Evolutionary conservation across 2,329 filamentous ascomycete species (phyloP), one percentile per base, ranked within the genome.

Genomic region (Phaeomoniella chlamydospora): DNA sequence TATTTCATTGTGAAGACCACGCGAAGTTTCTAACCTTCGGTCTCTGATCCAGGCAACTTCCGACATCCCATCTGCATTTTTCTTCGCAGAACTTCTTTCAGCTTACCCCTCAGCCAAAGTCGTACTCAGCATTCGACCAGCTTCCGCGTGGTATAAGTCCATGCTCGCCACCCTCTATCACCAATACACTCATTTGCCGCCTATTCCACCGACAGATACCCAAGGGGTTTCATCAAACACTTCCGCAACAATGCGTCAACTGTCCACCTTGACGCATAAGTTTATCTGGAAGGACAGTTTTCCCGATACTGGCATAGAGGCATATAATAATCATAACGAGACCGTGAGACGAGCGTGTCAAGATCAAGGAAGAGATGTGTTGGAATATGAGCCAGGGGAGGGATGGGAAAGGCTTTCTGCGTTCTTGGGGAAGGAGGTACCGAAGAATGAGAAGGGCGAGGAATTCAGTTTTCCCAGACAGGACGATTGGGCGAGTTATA

Each of bases 381-480:
- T 57, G 12, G 51, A 57, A 38, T 54, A 50, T 33, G 45, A 53
- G 36, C 46, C 53, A 0, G 44, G 51, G 31, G 58, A 67, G 34
- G 63, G 61, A 0, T 68, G 64, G 64, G 55, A 45, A 19, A 58
- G 62, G 4, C 45, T 70, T 18, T 68, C 64, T 40, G 43, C 50
- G 39, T 63, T 65, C 30, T 39, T 65, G 22, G 57, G 50, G 0
- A 57, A 55, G 26, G 51, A 57, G 11, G 46, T 57, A 0, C 62
- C 61, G 12, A 47, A 50, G 26, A 35, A 46, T 26, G 22, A 26
- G 22, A 26, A 26, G 22, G 22, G 22, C n/a, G 22, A 26, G 6
- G 22, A 9, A n/a, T n/a, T 26, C n/a, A 6, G 9, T 6, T 26
- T 9, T 26, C 22, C 22, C n/a, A 26, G 22, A 26, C 22, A 26